Conservation (phyloP, 2,329 filamentous ascomycete genomes). For the Curvularia sp. region DNA sequence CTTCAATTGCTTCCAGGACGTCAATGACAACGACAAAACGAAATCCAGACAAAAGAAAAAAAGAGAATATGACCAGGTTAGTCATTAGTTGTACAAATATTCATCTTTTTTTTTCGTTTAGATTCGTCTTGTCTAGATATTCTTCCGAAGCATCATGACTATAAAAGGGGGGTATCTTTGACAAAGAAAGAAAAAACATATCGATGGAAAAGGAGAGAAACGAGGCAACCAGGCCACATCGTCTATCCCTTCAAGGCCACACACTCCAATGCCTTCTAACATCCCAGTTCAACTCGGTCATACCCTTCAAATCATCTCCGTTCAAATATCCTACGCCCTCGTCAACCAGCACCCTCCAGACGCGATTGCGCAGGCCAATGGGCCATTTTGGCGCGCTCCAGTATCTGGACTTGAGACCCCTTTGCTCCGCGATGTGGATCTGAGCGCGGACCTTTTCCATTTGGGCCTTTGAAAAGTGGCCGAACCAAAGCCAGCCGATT, state of each 20-base stretch:
- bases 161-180: background rate
- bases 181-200: background rate
- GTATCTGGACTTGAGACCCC: slow-evolving; percentile 64
- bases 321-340: slow-evolving; percentile 66
- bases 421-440: slow-evolving; percentile 59
- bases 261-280: slow-evolving; percentile 35
- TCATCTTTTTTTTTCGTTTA: background rate
- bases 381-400: slow-evolving; percentile 66
- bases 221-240: background rate
- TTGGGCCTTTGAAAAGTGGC: slow-evolving; percentile 57
- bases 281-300: slow-evolving; percentile 59
- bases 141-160: background rate
- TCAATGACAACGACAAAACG: background rate
- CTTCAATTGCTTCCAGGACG: background rate
- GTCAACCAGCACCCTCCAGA: slow-evolving; percentile 62
- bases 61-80: background rate
- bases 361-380: slow-evolving; percentile 58
- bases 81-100: background rate
- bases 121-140: background rate
- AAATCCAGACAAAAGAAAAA: background rate
- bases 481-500: slow-evolving; percentile 61
- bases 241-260: slow-evolving; percentile 17
- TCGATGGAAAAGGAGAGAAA: background rate
- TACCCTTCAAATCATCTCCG: slow-evolving; percentile 63
- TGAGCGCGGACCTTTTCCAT: slow-evolving; percentile 59